phyloP scores from a whole-genome alignment of 345 rosid genomes.

The Populus davidiana region DNA sequence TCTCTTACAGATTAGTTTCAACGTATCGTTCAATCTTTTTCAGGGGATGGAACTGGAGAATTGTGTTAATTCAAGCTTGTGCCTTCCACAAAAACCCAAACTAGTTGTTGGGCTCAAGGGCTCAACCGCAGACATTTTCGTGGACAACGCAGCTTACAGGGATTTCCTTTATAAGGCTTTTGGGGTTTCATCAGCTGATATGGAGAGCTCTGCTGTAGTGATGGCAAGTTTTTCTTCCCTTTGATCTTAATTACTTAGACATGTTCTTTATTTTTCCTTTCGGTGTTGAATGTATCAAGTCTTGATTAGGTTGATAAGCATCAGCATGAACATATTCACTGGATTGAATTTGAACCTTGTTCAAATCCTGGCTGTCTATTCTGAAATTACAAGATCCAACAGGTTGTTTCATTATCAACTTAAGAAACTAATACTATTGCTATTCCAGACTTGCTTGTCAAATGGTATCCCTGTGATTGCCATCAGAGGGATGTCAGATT shows the following conservation, averaged over 20 bases:
- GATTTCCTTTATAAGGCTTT: slow-evolving; percentile 36
- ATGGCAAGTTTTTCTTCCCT: slow-evolving; percentile 22
- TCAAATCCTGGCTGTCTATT: no score
- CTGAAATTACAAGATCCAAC: no score
- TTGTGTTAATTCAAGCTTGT: slow-evolving; percentile 47
- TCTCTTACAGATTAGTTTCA: not conserved
- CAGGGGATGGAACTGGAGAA: slow-evolving; percentile 41
- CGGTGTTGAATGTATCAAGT: not conserved
- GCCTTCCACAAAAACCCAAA: slow-evolving; percentile 44
- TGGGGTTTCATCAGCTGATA: slow-evolving; percentile 44
- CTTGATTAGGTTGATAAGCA: no score
- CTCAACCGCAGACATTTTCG: slow-evolving; percentile 45
- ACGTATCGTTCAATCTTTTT: not conserved
- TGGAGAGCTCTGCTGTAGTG: slow-evolving; percentile 54
- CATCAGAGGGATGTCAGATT: slow-evolving; percentile 43
- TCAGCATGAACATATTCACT: no score
- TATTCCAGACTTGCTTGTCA: slow-evolving; percentile 45
- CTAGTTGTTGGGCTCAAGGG: slow-evolving; percentile 43
- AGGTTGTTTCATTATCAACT: no score
- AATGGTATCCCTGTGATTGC: slow-evolving; percentile 45
- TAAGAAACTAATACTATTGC: no score
- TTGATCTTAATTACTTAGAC: no score
- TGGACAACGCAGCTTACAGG: slow-evolving; percentile 49
- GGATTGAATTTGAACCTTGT: no score
- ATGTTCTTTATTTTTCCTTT: not conserved